Base-by-base conservation (phyloP, 2,329 filamentous ascomycete genomes). In the Epichloe festucae region DNA sequence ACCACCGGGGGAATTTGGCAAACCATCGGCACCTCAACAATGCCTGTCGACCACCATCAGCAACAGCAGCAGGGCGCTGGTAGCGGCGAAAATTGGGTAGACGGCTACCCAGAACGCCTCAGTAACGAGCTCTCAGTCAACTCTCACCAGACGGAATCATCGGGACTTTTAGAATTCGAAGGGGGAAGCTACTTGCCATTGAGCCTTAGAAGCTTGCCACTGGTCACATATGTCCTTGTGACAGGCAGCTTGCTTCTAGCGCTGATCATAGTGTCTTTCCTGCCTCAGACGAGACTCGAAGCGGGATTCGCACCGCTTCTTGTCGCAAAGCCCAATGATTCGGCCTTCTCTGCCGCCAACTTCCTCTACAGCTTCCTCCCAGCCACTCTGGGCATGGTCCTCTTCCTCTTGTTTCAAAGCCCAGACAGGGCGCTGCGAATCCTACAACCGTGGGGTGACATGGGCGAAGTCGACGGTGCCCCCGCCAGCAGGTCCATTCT, bases 351-450 rank as follows among this genome's bases (percentile, higher is more conserved):
- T 1, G 74, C 87, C 0, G 87, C 89, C 48, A 89, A 95, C 67
- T 96, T 96, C 68, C 70, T 95, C 48, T 96, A 89, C 71, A 81
- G 79, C 54, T 89, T 90, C 66, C 52, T 90, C 21, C 86, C 87
- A 0, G 79, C 83, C 3, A 58, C 85, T 0, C 63, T 89, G 31
- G 87, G 82, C 4, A 78, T 82, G 60, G 57, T 85, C 15, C 68
- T 87, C 47, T 86, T 84, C 63, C 74, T 89, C 45, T 65, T 77
- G 48, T 82, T 87, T 64, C 78, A 85, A 55, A 75, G 78, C 35
- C 67, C 89, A 52, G 85, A 89, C 60, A 73, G 80, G 61, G 73
- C 77, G 2, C 63, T 88, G 53, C 80, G 85, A 50, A 72, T 81
- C 35, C 73, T 89, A 3, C 77, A 82, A 57, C 85, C 86, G 0